Base-by-base conservation (phyloP, 1,139 yeast species). In the Yarrowia galli region DNA sequence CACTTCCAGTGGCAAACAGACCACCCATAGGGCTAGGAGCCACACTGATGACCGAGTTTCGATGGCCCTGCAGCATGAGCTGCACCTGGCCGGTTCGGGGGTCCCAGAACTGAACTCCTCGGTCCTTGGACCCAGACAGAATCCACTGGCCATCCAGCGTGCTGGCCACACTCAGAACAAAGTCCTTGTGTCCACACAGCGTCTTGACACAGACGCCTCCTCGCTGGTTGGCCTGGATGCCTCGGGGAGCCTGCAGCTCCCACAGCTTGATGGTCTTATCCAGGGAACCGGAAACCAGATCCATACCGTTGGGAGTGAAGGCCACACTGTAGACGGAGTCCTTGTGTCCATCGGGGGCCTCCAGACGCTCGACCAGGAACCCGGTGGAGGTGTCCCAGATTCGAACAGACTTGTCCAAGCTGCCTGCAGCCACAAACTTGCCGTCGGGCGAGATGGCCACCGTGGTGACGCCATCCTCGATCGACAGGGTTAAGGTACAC, bases 331-430 rank as follows among this genome's bases (percentile, higher is more conserved):
- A 93, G 67, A 95, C 98, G 3, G 97, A 91, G 79, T 95, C 98
- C 83, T 90, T 92, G 79, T 95, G 99, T 38, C 98, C 98, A 72
- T 93, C 93, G 69, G 96, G 97, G 22, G 95, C 89, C 77, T 93
- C 98, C 72, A 95, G 84, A 77, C 97, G 87, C 82, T 95, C 98
- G 65, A 95, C 97, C 69, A 92, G 83, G 71, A 75, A 75, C 1
- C 98, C 98, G 28, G 97, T 91, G 69, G 92, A 87, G 16, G 97
- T 90, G 80, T 93, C 98, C 98, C 99, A 95, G 61, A 95, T 97
- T 72, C 98, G 86, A 65, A 95, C 98, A 28, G 97, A 91, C 79
- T 97, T 86, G 81, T 95, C 99, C 72, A 95, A 85, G 56, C 97
- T 91, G 67, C 99, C 99, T 20, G 98, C 99, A 61, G 98, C 98